Percentiles rank a stretch among this genome's conserved stretches.
phyloP scores from a whole-genome alignment of 495 filamentous ascomycete species.

The Hyphodiscus hymeniophilus region DNA sequence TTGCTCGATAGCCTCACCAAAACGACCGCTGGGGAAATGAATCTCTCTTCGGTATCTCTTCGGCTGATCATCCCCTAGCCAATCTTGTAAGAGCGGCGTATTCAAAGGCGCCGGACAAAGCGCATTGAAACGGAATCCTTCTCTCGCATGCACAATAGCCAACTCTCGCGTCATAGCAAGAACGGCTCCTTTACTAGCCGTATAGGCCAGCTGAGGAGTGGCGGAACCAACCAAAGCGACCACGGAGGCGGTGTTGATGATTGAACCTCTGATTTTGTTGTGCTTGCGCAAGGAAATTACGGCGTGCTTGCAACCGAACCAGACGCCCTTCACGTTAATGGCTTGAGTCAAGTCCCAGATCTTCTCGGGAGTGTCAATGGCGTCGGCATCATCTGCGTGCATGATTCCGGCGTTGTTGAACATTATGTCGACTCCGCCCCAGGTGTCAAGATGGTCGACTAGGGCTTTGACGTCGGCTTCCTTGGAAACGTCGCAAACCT shows the following conservation, averaged over 20 bases:
- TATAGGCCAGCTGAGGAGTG: conserved; percentile 94
- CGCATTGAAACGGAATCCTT: conserved; percentile 81
- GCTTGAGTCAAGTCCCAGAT: conserved; percentile 93
- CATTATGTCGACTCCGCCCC: conserved; percentile 91
- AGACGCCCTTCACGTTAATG: conserved; percentile 98
- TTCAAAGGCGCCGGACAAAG: conserved; percentile 92
- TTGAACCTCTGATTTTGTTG: conserved; percentile 65
- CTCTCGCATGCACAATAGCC: conserved; percentile 75
- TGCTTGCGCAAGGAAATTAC: conserved; percentile 73
- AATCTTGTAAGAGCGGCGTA: conserved; percentile 81
- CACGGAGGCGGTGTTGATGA: conserved; percentile 94
- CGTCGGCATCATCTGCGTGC: conserved; percentile 83
- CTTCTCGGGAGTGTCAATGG: conserved; percentile 72
- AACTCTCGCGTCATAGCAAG: conserved; percentile 77
- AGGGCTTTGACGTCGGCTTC: conserved; percentile 64
- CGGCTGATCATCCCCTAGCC: conserved; percentile 79
- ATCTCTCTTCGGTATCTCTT: conserved; percentile 85
- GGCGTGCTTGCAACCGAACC: conserved; percentile 93
- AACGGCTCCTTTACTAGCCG: conserved; percentile 90
- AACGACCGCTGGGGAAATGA: conserved; percentile 91
- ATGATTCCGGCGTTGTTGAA: conserved; percentile 99
- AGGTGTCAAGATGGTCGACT: conserved; percentile 64
- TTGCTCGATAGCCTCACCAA: conserved; percentile 93
- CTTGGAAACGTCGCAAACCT: conserved; percentile 56
- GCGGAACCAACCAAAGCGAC: conserved; percentile 88